A percentile compares a stretch with the other conserved stretches of the same genome.
These are phyloP conservation scores for Phyllosticta capitalensis DNA, from an alignment of 2,329 filamentous ascomycete species.

Conservation along the genomic window DNA sequence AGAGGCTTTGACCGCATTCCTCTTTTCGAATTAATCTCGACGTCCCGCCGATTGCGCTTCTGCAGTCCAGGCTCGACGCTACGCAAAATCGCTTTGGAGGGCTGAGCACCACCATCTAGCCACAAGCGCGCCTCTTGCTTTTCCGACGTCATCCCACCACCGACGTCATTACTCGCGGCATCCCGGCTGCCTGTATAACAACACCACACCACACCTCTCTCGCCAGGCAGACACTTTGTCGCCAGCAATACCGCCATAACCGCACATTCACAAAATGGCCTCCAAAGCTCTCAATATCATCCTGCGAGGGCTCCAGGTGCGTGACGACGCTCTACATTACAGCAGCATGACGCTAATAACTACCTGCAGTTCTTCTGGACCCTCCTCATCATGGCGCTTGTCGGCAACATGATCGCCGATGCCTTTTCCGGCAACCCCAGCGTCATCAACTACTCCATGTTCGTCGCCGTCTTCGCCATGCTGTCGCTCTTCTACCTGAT, in stretches of 20 bases:
- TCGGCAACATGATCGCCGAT: constrained; percentile 53
- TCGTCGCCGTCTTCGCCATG: constrained; percentile 58
- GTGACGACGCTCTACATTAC: constrained; percentile 7
- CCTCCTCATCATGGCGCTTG: constrained; percentile 50
- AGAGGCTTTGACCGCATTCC: not conserved
- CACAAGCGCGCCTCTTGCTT: not conserved
- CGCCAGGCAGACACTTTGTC: not conserved
- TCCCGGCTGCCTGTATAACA: not conserved
- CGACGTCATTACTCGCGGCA: constrained; percentile 4
- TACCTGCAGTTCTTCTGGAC: constrained; percentile 46
- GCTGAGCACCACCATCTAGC: not conserved
- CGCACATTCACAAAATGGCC: constrained; percentile 25
- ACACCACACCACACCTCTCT: not conserved
- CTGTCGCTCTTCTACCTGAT: constrained; percentile 55
- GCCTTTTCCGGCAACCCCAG: constrained; percentile 44
- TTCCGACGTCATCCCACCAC: constrained; percentile 1
- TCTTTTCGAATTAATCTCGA: not conserved
- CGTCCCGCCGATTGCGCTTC: not conserved
- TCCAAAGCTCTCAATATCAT: constrained; percentile 30
- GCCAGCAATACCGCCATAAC: not conserved
- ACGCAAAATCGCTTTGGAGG: not conserved
- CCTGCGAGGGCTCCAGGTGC: constrained; percentile 34
- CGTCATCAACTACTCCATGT: constrained; percentile 56
- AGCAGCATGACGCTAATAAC: constrained; percentile 8
- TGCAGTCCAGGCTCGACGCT: not conserved